Percentiles rank a stretch among this genome's conserved stretches.
Evolutionary conservation across 2,329 filamentous ascomycete species (phyloP).

Genomic region (Botrytis medusae): DNA sequence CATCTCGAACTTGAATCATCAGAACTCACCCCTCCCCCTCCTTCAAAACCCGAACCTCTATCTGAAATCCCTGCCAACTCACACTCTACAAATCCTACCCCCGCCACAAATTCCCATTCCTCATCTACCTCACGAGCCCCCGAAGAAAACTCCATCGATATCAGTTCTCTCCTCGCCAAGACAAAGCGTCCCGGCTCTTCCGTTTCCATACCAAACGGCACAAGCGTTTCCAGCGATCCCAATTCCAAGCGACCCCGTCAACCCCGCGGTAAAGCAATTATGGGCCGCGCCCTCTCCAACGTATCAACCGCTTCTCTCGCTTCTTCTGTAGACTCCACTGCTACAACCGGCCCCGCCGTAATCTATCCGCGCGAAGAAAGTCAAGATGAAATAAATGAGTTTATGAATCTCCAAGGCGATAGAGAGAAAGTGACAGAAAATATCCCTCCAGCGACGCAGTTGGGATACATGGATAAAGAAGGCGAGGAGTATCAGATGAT

Average conservation of each 20-base stretch:
- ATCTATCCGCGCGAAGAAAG: constrained; percentile 28
- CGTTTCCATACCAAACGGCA: constrained; percentile 20
- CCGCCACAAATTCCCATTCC: background rate
- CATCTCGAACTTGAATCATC: constrained; percentile 23
- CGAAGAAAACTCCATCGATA: constrained; percentile 25
- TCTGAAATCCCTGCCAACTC: constrained; percentile 17
- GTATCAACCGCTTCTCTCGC: constrained; percentile 49
- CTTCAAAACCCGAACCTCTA: constrained; percentile 3
- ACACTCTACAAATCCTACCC: constrained; percentile 20
- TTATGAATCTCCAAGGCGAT: constrained; percentile 14
- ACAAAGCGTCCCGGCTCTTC: constrained; percentile 31
- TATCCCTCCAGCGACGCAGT: constrained; percentile 30
- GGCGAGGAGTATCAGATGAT: constrained; percentile 34
- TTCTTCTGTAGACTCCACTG: constrained; percentile 44
- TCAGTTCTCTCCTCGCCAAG: constrained; percentile 38
- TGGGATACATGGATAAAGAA: constrained; percentile 39
- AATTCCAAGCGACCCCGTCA: constrained; percentile 36
- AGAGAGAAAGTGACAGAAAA: background rate
- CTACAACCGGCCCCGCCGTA: constrained; percentile 35
- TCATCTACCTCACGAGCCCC: background rate
- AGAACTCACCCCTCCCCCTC: constrained; percentile 20
- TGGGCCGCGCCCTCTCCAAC: constrained; percentile 60
- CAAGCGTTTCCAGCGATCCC: background rate
- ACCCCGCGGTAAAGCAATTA: constrained; percentile 41
- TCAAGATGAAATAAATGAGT: constrained; percentile 1